Base-by-base conservation (phyloP, 129 eudicot species). In the Helianthus annuus region DNA sequence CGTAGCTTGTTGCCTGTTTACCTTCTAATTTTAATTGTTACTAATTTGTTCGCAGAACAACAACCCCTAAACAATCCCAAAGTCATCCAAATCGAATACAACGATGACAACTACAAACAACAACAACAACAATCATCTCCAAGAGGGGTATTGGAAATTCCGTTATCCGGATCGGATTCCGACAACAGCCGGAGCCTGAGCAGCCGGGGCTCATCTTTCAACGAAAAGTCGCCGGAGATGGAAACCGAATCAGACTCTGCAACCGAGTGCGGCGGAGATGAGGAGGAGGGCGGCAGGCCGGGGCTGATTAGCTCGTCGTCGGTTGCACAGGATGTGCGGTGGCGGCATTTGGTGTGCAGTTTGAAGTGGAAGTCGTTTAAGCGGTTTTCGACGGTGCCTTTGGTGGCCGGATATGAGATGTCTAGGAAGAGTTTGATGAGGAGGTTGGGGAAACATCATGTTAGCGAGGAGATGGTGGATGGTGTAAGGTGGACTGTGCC, bases 131-230 rank as follows among this genome's bases (percentile, higher is more conserved):
- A 16, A 34, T 60, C 82, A 14, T 88, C 97, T 4, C 98, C 98
- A 10, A 84, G 95, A 73, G 92, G 91, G 5, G 96, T 83, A 3
- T 42, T 92, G 58, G 96, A 92, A 66, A 81, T 80, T 7, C 82
- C 86, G 1, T 14, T 81, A 10, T 66, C 89, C 2, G 82, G 87
- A 42, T 83, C 95, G 10, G 95, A 83, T 34, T 89, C 96, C 44
- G 91, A 87, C 48, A 73, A 70, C 39, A 78, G 85, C 78, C 57
- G 86, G 77, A 72, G 82, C 55, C n/a, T 82, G 27, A 83, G 84
- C 19, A 76, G 80, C 52, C 83, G 80, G 11, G 85, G 72, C 40
- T 81, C 85, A 7, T 79, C 87, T 66, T 64, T 76, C 39, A 76
- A 66, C 22, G 91, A 83, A 0, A 79, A 73, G 27, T 46, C 81